Conservation (phyloP, 2,329 filamentous ascomycete genomes). For the Verticillium tricorpus region DNA sequence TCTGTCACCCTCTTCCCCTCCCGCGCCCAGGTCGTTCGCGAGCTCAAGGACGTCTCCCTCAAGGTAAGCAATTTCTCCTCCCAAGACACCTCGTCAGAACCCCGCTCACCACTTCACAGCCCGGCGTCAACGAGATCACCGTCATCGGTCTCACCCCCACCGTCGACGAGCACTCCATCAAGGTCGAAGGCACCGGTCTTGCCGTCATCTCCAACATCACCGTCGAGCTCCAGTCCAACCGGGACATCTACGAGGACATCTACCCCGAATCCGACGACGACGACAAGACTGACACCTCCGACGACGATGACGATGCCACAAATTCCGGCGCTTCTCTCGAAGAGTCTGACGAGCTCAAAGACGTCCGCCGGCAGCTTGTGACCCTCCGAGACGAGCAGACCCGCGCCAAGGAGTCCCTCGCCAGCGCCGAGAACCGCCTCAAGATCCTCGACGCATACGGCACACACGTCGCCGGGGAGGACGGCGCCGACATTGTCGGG, state of each 20-base stretch:
- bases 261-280: slow-evolving; percentile 43
- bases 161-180: slow-evolving; percentile 55
- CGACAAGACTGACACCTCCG: slow-evolving; percentile 17
- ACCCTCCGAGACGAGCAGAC: slow-evolving; percentile 23
- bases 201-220: slow-evolving; percentile 60
- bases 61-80: slow-evolving; percentile 28
- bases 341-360: slow-evolving; percentile 16
- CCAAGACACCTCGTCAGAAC: background rate
- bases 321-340: slow-evolving; percentile 16
- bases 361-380: slow-evolving; percentile 24
- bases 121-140: slow-evolving; percentile 54
- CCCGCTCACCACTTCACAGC: slow-evolving; percentile 43
- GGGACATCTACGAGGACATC: slow-evolving; percentile 48
- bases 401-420: slow-evolving; percentile 22
- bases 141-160: slow-evolving; percentile 51
- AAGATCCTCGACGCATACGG: slow-evolving; percentile 35
- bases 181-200: slow-evolving; percentile 51
- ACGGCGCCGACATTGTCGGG: slow-evolving; percentile 27
- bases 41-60: slow-evolving; percentile 50
- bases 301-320: slow-evolving; percentile 19
- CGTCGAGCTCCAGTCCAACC: slow-evolving; percentile 52
- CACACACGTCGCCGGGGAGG: slow-evolving; percentile 28
- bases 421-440: slow-evolving; percentile 32
- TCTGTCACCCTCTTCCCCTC: slow-evolving; percentile 60
- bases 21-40: slow-evolving; percentile 55